Evolutionary conservation across 2,329 filamentous ascomycete genomes (phyloP).

Genomic region (Pezizomycotina sp.): DNA sequence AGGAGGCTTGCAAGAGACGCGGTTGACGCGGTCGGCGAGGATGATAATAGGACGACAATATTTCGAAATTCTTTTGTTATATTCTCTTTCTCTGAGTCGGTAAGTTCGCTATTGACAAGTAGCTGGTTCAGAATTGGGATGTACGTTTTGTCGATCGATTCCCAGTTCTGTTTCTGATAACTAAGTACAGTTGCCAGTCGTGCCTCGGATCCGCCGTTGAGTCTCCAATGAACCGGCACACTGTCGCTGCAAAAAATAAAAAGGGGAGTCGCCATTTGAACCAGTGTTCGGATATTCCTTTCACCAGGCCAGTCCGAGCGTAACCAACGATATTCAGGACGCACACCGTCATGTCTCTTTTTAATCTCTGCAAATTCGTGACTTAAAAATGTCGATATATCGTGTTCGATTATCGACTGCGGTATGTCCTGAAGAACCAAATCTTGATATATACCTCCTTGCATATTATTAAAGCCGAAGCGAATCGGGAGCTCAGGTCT

Average conservation of each 20-base stretch:
- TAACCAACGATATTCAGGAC: no score
- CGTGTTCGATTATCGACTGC: constrained; percentile 22
- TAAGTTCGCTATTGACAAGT: background rate
- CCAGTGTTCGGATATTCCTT: constrained; percentile 17
- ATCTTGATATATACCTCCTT: constrained; percentile 8
- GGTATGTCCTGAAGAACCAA: constrained; percentile 13
- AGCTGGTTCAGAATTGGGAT: constrained; percentile 2
- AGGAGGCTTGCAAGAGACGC: constrained; percentile 2
- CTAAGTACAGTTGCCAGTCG: constrained; percentile 3
- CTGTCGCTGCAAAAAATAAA: constrained; percentile 26
- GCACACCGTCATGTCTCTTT: constrained; percentile 12
- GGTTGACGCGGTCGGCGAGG: constrained; percentile 1
- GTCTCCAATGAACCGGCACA: constrained; percentile 24
- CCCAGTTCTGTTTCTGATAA: background rate
- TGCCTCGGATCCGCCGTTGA: constrained; percentile 6
- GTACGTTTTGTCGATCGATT: constrained; percentile 2
- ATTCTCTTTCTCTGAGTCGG: background rate
- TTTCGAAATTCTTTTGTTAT: background rate
- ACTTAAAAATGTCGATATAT: constrained; percentile 24
- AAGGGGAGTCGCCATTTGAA: constrained; percentile 19
- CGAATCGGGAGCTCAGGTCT: constrained; percentile 21
- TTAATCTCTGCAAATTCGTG: constrained; percentile 17
- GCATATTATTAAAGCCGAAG: constrained; percentile 15
- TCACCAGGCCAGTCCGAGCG: constrained; percentile 20
- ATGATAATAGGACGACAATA: background rate